A percentile compares a stretch with the other conserved stretches of the same genome.
Conservation (phyloP, 257 asterid species). For the Cordia subcordata region DNA sequence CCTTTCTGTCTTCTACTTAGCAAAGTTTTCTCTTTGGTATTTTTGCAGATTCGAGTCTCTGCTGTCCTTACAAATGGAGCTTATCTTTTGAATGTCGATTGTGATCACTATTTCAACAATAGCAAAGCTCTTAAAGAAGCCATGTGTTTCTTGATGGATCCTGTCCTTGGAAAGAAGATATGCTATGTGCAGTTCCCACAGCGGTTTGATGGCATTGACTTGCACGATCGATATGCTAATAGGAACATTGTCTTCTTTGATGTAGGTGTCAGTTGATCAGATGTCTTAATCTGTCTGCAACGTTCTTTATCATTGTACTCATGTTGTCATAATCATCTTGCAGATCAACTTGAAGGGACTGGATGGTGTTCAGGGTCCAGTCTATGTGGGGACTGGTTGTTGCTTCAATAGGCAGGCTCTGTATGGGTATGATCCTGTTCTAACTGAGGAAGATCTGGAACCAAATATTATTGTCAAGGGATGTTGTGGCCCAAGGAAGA, state of each 20-base stretch:
- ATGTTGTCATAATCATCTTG: slow-evolving; percentile 10
- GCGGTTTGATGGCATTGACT: slow-evolving; percentile 74
- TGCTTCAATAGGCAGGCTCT: slow-evolving; percentile 87
- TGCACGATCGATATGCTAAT: slow-evolving; percentile 72
- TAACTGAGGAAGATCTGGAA: slow-evolving; percentile 74
- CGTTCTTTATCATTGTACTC: slow-evolving; percentile 1
- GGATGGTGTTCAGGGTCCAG: slow-evolving; percentile 94
- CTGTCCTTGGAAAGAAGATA: slow-evolving; percentile 32
- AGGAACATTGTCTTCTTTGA: slow-evolving; percentile 51
- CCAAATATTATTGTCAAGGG: slow-evolving; percentile 71
- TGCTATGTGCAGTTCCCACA: slow-evolving; percentile 46
- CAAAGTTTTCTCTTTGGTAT: not conserved
- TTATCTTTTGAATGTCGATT: slow-evolving; percentile 36
- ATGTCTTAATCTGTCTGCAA: not conserved
- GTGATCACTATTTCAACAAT: slow-evolving; percentile 42
- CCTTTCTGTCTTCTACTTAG: not conserved
- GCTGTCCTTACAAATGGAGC: slow-evolving; percentile 47
- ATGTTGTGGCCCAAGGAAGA: slow-evolving; percentile 76
- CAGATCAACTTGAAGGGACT: slow-evolving; percentile 94
- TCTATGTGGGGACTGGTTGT: slow-evolving; percentile 93
- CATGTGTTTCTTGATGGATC: slow-evolving; percentile 44
- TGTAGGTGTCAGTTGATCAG: slow-evolving; percentile 20
- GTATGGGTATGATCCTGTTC: slow-evolving; percentile 83
- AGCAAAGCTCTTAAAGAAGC: slow-evolving; percentile 44
- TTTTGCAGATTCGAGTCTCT: slow-evolving; percentile 35